A percentile compares a stretch with the other conserved stretches of the same genome.
These are phyloP conservation scores for Penicillium bovifimosum DNA, from an alignment of 495 filamentous ascomycete species.

Conservation along the genomic window DNA sequence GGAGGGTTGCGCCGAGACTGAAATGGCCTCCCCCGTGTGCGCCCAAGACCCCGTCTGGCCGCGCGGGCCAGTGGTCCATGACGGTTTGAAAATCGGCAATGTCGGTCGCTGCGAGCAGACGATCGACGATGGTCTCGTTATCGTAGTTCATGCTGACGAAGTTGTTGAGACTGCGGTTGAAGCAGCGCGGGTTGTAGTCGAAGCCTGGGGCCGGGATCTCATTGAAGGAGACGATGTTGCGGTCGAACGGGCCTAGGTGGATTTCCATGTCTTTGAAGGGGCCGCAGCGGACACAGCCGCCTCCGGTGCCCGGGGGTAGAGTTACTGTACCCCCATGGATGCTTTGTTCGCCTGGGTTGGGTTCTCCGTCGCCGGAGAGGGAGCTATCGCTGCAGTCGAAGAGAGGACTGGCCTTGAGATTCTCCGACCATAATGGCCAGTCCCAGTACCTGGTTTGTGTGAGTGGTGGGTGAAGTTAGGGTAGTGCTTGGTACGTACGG, in stretches of 20 bases:
- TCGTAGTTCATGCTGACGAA: conserved; percentile 17
- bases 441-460: conserved; percentile 44
- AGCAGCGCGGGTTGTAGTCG: conserved; percentile 55
- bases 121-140: conserved; percentile 15
- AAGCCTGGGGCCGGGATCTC: conserved; percentile 25
- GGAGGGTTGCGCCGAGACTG: conserved; percentile 21
- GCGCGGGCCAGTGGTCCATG: conserved; percentile 22
- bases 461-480: not conserved
- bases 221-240: conserved; percentile 11
- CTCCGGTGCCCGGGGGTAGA: conserved; percentile 48
- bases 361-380: conserved; percentile 45
- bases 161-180: conserved; percentile 56
- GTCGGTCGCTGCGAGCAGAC: conserved; percentile 9
- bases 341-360: conserved; percentile 26
- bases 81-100: conserved; percentile 21
- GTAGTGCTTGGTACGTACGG: conserved; percentile 12
- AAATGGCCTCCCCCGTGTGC: conserved; percentile 27
- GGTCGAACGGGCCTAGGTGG: conserved; percentile 46
- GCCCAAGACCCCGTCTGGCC: conserved; percentile 13
- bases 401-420: conserved; percentile 33
- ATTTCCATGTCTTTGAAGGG: conserved; percentile 48
- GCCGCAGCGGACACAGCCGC: conserved; percentile 56
- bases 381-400: conserved; percentile 44
- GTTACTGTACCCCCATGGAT: conserved; percentile 12
- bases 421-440: conserved; percentile 38